A percentile compares a stretch with the other conserved stretches of the same genome.
Conservation (phyloP, 2,329 filamentous ascomycete species). For the Bipolaris zeicola region DNA sequence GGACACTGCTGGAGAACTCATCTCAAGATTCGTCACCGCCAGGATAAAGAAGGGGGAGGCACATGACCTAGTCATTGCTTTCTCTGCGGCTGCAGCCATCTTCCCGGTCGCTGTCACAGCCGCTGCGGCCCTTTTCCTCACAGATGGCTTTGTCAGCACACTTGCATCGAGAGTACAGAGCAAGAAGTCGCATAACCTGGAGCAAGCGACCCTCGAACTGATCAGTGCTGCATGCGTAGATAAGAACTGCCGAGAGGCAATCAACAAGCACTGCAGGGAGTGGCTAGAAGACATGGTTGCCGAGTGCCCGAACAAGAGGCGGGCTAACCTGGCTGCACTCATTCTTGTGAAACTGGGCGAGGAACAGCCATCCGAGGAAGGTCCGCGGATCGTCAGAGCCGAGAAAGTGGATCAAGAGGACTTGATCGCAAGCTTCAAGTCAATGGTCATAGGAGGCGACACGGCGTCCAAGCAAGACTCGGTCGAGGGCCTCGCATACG, state of each 20-base stretch:
- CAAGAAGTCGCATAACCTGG: slow-evolving; percentile 83
- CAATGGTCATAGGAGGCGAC: slow-evolving; percentile 67
- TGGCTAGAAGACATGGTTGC: slow-evolving; percentile 87
- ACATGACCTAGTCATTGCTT: slow-evolving; percentile 88
- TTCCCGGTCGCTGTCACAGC: slow-evolving; percentile 84
- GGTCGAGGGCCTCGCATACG: slow-evolving; percentile 90
- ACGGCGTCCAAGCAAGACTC: slow-evolving; percentile 68
- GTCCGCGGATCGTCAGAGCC: slow-evolving; percentile 40
- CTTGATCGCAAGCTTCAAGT: slow-evolving; percentile 62
- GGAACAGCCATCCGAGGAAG: slow-evolving; percentile 39
- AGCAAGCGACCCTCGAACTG: slow-evolving; percentile 85
- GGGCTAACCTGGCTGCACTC: slow-evolving; percentile 58
- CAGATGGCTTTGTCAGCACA: slow-evolving; percentile 80
- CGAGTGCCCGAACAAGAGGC: slow-evolving; percentile 65
- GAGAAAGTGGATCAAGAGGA: slow-evolving; percentile 51
- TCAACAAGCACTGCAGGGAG: slow-evolving; percentile 80
- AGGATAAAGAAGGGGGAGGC: slow-evolving; percentile 76
- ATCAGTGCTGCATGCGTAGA: slow-evolving; percentile 92
- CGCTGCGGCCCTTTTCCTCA: slow-evolving; percentile 80
- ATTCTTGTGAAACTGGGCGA: slow-evolving; percentile 63
- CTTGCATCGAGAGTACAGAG: slow-evolving; percentile 77
- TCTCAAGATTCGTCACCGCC: slow-evolving; percentile 75
- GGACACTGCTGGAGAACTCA: slow-evolving; percentile 70
- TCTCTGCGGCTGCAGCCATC: slow-evolving; percentile 85
- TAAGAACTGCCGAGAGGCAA: slow-evolving; percentile 77